Conservation (phyloP, 208 protist genomes). For the Leishmania guyanensis region DNA sequence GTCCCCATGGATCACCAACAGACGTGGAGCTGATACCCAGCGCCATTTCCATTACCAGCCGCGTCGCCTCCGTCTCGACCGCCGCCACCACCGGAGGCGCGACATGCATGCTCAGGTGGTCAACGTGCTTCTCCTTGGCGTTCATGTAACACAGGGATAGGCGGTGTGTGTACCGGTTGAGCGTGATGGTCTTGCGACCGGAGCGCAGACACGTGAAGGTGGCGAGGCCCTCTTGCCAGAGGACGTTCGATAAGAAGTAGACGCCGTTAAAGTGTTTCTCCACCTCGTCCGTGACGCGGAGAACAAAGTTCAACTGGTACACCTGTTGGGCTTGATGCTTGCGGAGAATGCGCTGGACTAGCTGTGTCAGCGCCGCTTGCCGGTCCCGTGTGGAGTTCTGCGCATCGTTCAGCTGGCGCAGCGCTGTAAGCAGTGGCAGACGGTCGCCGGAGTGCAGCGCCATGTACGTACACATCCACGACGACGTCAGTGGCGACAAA, state of each 20-base stretch:
- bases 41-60: constrained; percentile 48
- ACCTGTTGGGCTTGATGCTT: constrained; percentile 48
- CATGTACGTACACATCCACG: constrained; percentile 69
- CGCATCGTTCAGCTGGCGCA: constrained; percentile 53
- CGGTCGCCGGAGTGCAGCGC: constrained; percentile 75
- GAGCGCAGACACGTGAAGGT: constrained; percentile 73
- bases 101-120: constrained; percentile 38
- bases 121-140: constrained; percentile 41
- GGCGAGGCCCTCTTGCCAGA: constrained; percentile 43
- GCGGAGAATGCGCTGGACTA: constrained; percentile 62
- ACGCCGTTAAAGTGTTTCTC: constrained; percentile 71
- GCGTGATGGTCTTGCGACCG: constrained; percentile 71
- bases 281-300: constrained; percentile 55
- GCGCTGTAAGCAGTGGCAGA: constrained; percentile 54
- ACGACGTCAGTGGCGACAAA: constrained; percentile 58
- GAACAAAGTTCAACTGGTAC: constrained; percentile 80
- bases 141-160: constrained; percentile 57
- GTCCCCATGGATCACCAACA: constrained; percentile 47
- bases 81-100: constrained; percentile 49
- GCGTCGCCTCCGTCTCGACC: constrained; percentile 54
- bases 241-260: constrained; percentile 59
- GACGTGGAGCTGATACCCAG: constrained; percentile 6
- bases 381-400: constrained; percentile 49
- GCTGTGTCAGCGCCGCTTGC: constrained; percentile 29
- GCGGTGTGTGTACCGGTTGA: constrained; percentile 39